Conservation (phyloP, 2,329 filamentous ascomycete genomes). For the Colletotrichum zoysiae region DNA sequence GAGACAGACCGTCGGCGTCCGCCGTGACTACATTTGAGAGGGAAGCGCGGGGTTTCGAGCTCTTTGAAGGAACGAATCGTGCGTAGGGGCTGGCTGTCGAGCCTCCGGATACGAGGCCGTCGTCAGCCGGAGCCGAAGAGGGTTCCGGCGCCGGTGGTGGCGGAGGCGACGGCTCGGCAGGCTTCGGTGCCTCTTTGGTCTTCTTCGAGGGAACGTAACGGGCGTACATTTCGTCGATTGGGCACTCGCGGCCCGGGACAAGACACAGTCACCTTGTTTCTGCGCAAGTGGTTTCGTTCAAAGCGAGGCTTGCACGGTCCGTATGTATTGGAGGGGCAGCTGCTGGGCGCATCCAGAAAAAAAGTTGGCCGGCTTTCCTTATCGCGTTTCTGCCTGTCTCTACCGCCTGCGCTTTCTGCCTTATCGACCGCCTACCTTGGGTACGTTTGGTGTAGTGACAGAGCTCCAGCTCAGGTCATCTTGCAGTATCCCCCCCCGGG, state of each 20-base stretch:
- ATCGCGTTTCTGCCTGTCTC: constrained; percentile 53
- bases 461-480: not conserved
- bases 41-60: constrained; percentile 39
- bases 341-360: constrained; percentile 48
- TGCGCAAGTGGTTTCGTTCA: not conserved
- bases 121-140: constrained; percentile 33
- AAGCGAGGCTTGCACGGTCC: not conserved
- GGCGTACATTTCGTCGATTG: constrained; percentile 37
- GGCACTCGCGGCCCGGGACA: not conserved
- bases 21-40: not conserved
- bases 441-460: too few relatives aligned
- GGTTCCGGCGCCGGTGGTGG: constrained; percentile 27
- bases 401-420: constrained; percentile 49
- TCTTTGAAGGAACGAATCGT: constrained; percentile 40
- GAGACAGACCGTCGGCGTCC: constrained; percentile 17
- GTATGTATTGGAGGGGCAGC: constrained; percentile 29
- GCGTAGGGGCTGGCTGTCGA: constrained; percentile 33
- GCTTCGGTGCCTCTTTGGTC: constrained; percentile 40
- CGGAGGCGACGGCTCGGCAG: constrained; percentile 11
- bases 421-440: constrained; percentile 44
- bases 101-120: constrained; percentile 12
- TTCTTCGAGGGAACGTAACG: constrained; percentile 56
- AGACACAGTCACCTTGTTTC: not conserved
- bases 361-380: constrained; percentile 52
- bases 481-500: not conserved